Percentiles rank a stretch among this genome's conserved stretches.
phyloP scores from a whole-genome alignment of 2,329 filamentous ascomycete species.

The Colletotrichum sp. region DNA sequence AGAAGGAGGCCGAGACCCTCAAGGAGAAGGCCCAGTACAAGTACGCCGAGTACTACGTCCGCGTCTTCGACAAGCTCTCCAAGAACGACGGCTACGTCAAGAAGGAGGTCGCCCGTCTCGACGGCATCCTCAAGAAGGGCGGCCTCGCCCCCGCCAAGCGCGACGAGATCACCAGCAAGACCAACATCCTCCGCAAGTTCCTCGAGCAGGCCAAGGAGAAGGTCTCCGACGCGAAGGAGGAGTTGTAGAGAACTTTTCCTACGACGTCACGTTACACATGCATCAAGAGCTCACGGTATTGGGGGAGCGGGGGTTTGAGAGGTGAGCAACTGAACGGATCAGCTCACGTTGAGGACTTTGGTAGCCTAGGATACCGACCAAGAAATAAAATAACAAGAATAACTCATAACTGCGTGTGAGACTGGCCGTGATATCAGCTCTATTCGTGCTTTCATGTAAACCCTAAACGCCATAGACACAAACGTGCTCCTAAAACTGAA shows the following conservation, averaged over 20 bases:
- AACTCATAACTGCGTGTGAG: background rate
- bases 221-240: slow-evolving; percentile 63
- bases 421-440: background rate
- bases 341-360: slow-evolving; percentile 10
- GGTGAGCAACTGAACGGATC: background rate
- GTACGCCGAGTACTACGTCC: slow-evolving; percentile 93
- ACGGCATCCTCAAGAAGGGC: slow-evolving; percentile 84
- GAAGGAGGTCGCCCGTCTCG: slow-evolving; percentile 85
- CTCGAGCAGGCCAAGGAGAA: slow-evolving; percentile 62
- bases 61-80: slow-evolving; percentile 84
- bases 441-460: background rate
- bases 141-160: slow-evolving; percentile 84
- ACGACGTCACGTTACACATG: background rate
- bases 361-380: slow-evolving; percentile 8
- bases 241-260: slow-evolving; percentile 59
- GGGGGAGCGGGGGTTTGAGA: background rate
- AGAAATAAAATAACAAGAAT: slow-evolving; percentile 3
- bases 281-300: background rate
- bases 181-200: slow-evolving; percentile 87
- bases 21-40: slow-evolving; percentile 69
- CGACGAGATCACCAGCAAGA: slow-evolving; percentile 85
- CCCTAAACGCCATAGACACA: background rate
- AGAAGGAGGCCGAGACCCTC: slow-evolving; percentile 71
- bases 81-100: slow-evolving; percentile 78
- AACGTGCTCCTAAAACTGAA: background rate